Evolutionary conservation across 169 alveolate species (phyloP).

Genomic region (Eimeria tenella): DNA sequence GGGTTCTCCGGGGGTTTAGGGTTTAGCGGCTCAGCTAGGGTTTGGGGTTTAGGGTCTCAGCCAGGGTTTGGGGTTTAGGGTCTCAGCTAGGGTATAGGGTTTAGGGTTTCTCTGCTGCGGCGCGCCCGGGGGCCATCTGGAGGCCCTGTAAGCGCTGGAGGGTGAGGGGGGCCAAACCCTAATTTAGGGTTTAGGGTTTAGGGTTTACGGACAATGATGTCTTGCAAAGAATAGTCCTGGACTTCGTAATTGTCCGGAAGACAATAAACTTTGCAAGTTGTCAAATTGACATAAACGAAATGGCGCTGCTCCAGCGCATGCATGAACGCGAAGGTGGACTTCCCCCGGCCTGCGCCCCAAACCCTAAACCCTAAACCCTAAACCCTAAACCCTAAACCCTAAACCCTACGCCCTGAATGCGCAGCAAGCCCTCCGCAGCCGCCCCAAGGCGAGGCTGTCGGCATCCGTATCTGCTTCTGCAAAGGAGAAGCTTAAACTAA

Average conservation of each 20-base stretch:
- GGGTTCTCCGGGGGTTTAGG: too few relatives aligned
- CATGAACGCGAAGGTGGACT: slow-evolving; percentile 95
- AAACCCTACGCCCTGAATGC: slow-evolving; percentile 20
- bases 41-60: background rate
- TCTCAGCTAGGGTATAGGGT: slow-evolving; percentile 5
- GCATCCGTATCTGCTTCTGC: background rate
- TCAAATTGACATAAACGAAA: slow-evolving; percentile 96
- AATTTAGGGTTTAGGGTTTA: background rate
- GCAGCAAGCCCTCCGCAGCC: background rate
- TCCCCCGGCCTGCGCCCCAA: slow-evolving; percentile 91
- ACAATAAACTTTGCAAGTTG: slow-evolving; percentile 85
- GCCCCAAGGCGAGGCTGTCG: background rate
- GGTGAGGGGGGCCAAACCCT: too few relatives aligned
- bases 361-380: slow-evolving; percentile 25
- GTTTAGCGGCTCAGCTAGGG: background rate
- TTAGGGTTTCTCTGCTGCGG: background rate
- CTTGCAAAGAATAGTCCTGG: slow-evolving; percentile 92
- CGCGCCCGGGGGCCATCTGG: too few relatives aligned
- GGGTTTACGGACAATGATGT: slow-evolving; percentile 88
- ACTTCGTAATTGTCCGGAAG: slow-evolving; percentile 98
- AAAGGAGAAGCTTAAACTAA: background rate
- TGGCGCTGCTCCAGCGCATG: slow-evolving; percentile 97
- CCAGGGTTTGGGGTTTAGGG: slow-evolving; percentile 16
- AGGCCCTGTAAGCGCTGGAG: too few relatives aligned
- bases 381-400: slow-evolving; percentile 26